phyloP scores from a whole-genome alignment of 352 stramenopile species.

The Phytophthora pisi region DNA sequence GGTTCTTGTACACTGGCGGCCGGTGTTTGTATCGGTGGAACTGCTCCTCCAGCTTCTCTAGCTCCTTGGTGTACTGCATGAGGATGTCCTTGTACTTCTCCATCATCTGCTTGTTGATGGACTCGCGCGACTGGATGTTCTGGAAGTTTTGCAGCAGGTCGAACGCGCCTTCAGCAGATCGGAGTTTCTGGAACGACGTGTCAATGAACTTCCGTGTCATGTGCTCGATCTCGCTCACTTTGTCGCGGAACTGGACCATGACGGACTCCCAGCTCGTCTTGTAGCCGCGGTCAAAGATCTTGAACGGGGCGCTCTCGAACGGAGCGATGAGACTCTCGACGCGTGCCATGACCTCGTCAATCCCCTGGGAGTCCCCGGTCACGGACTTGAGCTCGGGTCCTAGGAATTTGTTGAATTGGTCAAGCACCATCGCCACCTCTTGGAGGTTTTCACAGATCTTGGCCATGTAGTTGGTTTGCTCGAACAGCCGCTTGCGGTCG shows the following conservation, averaged over 20 bases:
- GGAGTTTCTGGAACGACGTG: constrained; percentile 95
- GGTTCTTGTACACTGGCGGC: constrained; percentile 94
- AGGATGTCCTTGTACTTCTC: constrained; percentile 97
- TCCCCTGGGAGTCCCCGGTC: constrained; percentile 93
- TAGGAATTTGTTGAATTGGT: constrained; percentile 97
- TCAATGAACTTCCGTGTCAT: constrained; percentile 97
- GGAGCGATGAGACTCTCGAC: constrained; percentile 87
- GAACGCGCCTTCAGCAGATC: constrained; percentile 94
- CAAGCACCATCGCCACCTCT: constrained; percentile 92
- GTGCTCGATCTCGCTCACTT: constrained; percentile 95
- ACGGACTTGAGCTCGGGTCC: constrained; percentile 95
- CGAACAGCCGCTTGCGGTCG: constrained; percentile 94
- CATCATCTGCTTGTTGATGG: constrained; percentile 97
- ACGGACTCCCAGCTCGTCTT: constrained; percentile 95
- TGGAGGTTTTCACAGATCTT: constrained; percentile 95
- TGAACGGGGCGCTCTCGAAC: constrained; percentile 91
- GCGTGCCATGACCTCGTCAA: constrained; percentile 93
- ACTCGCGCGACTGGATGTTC: constrained; percentile 95
- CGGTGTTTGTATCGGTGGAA: constrained; percentile 86
- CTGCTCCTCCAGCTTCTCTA: constrained; percentile 91
- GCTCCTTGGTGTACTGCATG: constrained; percentile 96
- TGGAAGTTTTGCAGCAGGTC: constrained; percentile 98
- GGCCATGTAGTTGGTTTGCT: constrained; percentile 97
- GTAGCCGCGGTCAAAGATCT: constrained; percentile 94
- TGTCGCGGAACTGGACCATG: constrained; percentile 94